These are phyloP conservation scores for Lactarius evosmus DNA, from an alignment of 768 basidiomycete species.

Conservation along the genomic window DNA sequence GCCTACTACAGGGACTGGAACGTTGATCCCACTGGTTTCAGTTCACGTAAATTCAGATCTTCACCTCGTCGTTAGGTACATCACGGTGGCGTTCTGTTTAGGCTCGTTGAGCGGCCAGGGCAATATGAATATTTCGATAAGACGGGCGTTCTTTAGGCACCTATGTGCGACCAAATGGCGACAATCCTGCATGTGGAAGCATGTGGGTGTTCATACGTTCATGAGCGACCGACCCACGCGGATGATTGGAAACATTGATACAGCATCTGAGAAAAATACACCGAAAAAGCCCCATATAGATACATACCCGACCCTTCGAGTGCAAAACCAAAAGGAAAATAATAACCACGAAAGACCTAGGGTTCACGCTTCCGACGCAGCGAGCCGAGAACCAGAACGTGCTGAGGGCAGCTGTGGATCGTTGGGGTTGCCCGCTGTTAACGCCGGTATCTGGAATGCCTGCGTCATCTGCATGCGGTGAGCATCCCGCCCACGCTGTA, in stretches of 20 bases:
- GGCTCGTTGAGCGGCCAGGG: neutral
- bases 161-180: neutral
- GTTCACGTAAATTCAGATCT: constrained; percentile 6
- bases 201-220: neutral
- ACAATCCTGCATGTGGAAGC: constrained; percentile 1
- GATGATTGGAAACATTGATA: constrained; percentile 9
- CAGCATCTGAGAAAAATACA: constrained; percentile 22
- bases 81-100: neutral
- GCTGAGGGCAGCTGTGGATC: constrained; percentile 24
- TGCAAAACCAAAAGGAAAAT: neutral
- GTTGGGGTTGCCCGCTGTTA: constrained; percentile 2
- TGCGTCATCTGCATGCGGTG: constrained; percentile 27
- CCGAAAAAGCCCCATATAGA: constrained; percentile 18
- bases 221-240: neutral
- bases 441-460: constrained; percentile 25
- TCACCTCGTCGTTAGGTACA: neutral
- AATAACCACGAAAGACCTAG: neutral
- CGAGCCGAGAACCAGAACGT: constrained; percentile 25
- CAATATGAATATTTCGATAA: neutral
- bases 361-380: constrained; percentile 21
- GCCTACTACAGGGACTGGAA: neutral
- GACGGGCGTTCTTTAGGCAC: neutral
- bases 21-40: too few relatives aligned
- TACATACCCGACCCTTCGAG: constrained; percentile 20
- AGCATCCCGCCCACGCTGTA: constrained; percentile 1